Conservation (phyloP, 2,329 filamentous ascomycete genomes). For the Geosmithia putterillii region DNA sequence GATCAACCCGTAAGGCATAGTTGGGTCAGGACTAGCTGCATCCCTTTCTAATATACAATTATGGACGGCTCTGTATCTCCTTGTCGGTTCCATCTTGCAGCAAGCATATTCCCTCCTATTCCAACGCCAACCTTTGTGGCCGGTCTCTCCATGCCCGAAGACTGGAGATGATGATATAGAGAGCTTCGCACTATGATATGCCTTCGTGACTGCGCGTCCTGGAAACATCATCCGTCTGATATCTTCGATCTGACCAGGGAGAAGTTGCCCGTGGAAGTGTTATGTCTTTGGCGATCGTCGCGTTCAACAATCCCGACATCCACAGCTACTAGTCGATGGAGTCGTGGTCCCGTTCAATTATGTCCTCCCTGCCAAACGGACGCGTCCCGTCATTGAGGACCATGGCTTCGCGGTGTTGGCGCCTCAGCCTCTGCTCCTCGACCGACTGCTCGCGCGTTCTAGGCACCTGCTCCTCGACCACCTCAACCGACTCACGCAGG, state of each 20-base stretch:
- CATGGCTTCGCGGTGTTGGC: constrained; percentile 76
- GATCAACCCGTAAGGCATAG: too few species aligned
- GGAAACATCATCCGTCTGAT: too few species aligned
- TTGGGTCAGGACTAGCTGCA: too few species aligned
- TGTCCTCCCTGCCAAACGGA: constrained; percentile 62
- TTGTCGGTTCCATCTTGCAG: too few species aligned
- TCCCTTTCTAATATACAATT: too few species aligned
- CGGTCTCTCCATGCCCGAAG: too few species aligned
- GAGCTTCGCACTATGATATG: too few species aligned
- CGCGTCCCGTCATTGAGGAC: constrained; percentile 79
- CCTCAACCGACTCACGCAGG: constrained; percentile 10
- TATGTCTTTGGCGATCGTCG: not conserved
- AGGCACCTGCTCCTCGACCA: constrained; percentile 10
- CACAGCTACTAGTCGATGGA: constrained; percentile 9
- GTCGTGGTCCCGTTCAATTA: constrained; percentile 54
- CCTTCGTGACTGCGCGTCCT: too few species aligned
- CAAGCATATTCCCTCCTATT: too few species aligned
- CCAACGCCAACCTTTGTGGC: too few species aligned
- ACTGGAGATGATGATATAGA: too few species aligned
- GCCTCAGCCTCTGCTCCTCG: constrained; percentile 60
- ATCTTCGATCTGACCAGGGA: not conserved
- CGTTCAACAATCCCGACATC: not conserved
- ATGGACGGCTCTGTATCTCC: too few species aligned
- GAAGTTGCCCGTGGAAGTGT: not conserved
- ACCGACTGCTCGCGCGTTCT: constrained; percentile 37